These are phyloP conservation scores for Phytophthora agathidicida DNA, from an alignment of 352 stramenopile species.

Conservation along the genomic window DNA sequence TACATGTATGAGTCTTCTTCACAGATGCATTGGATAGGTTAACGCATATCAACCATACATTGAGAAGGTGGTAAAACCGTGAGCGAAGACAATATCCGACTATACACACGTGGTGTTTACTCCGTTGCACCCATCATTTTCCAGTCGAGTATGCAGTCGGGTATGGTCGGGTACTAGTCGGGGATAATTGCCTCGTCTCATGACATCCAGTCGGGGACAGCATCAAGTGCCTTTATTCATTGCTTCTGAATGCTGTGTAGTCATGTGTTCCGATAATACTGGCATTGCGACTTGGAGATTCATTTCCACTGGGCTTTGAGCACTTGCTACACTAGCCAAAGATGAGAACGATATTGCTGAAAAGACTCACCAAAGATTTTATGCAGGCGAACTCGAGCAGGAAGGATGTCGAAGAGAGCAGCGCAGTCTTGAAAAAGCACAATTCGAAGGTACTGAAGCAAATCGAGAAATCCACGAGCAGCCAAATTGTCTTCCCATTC, in stretches of 20 bases:
- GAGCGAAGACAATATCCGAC: too few species aligned
- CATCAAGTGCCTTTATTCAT: slow-evolving; percentile 3
- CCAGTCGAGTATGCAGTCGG: too few species aligned
- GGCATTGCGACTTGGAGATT: slow-evolving; percentile 13
- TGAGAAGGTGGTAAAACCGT: too few species aligned
- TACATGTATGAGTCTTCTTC: too few species aligned
- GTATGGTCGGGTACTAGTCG: too few species aligned
- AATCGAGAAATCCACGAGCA: slow-evolving; percentile 12
- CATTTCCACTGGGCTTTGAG: slow-evolving; percentile 6
- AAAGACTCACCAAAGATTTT: slow-evolving; percentile 5
- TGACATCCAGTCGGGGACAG: too few species aligned
- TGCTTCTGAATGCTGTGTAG: slow-evolving; percentile 7
- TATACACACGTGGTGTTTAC: too few species aligned
- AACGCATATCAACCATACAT: too few species aligned
- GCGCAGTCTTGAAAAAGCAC: slow-evolving; percentile 9
- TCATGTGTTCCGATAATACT: slow-evolving; percentile 5
- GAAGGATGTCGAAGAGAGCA: neutral
- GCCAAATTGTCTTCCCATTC: slow-evolving; percentile 11
- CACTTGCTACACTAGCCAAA: neutral
- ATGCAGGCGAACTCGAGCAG: neutral
- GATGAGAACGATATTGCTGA: slow-evolving; percentile 1
- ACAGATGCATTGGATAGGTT: too few species aligned
- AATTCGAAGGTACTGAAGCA: slow-evolving; percentile 1
- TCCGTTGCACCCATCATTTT: too few species aligned
- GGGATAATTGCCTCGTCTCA: too few species aligned